phyloP scores from a whole-genome alignment of 2,329 filamentous ascomycete species.

The Ascocoryne sarcoides region DNA sequence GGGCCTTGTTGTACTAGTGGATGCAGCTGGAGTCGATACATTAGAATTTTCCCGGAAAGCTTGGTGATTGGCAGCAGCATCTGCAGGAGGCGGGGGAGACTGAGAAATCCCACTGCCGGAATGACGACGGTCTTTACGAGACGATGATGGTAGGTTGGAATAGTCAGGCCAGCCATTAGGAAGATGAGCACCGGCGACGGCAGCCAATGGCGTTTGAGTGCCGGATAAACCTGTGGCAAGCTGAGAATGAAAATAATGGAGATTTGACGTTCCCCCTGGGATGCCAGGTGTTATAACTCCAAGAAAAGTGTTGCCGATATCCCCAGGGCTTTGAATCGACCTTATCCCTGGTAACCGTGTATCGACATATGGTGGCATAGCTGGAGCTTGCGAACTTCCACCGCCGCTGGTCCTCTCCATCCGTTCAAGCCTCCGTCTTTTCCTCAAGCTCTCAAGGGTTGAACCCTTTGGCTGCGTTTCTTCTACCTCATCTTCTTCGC shows the following conservation, averaged over 20 bases:
- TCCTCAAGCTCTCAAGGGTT: conserved; percentile 24
- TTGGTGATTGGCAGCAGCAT: conserved; percentile 31
- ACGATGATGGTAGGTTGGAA: conserved; percentile 15
- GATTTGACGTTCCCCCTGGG: conserved; percentile 64
- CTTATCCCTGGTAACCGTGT: conserved; percentile 29
- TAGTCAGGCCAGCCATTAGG: conserved; percentile 40
- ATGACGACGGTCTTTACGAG: conserved; percentile 19
- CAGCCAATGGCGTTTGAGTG: conserved; percentile 69
- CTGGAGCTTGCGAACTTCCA: conserved; percentile 11
- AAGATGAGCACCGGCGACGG: conserved; percentile 64
- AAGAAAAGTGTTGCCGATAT: conserved; percentile 48
- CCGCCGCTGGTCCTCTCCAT: conserved; percentile 28
- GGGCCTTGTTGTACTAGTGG: conserved; percentile 44
- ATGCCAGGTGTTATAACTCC: conserved; percentile 54
- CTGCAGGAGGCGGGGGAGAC: conserved; percentile 29
- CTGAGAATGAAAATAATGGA: conserved; percentile 77
- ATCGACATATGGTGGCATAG: conserved; percentile 33
- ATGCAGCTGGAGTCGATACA: conserved; percentile 52
- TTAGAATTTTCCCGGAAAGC: conserved; percentile 49
- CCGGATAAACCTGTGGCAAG: conserved; percentile 63
- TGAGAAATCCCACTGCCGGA: conserved; percentile 25
- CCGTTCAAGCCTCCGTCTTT: conserved; percentile 29
- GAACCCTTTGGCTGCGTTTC: conserved; percentile 28
- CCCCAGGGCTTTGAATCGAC: conserved; percentile 26
- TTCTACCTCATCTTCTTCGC: conserved; percentile 44